These are phyloP conservation scores for Podaxis sp. DNA, from an alignment of 768 basidiomycete species.

Conservation along the genomic window DNA sequence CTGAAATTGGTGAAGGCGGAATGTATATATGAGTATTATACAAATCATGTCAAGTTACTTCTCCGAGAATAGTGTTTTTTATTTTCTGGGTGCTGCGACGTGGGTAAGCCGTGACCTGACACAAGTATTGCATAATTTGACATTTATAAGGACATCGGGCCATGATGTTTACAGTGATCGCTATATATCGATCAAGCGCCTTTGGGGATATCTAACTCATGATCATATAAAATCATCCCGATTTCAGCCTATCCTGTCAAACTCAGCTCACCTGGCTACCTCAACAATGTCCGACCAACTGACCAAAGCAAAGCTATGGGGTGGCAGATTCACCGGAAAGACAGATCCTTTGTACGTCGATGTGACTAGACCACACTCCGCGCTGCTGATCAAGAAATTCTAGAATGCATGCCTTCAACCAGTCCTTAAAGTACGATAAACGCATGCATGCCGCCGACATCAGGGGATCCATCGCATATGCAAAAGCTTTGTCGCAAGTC, in stretches of 20 bases:
- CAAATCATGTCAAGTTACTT: too few species aligned
- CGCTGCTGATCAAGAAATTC: slow-evolving; percentile 15
- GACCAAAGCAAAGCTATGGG: slow-evolving; percentile 78
- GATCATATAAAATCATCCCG: neutral
- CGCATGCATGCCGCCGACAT: slow-evolving; percentile 94
- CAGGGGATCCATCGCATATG: slow-evolving; percentile 92
- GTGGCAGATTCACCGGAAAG: slow-evolving; percentile 84
- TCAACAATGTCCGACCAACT: slow-evolving; percentile 37
- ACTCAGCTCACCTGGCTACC: neutral
- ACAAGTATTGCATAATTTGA: too few species aligned
- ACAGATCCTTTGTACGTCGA: slow-evolving; percentile 79
- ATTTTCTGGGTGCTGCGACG: too few species aligned
- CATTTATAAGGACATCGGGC: too few species aligned
- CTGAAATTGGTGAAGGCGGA: slow-evolving; percentile 45
- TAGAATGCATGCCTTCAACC: slow-evolving; percentile 98
- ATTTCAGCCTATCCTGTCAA: slow-evolving; percentile 1
- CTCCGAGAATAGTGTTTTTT: too few species aligned
- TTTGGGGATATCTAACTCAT: neutral
- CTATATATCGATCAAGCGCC: too few species aligned
- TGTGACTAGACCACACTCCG: slow-evolving; percentile 14
- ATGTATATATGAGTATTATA: slow-evolving; percentile 45
- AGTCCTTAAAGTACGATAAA: slow-evolving; percentile 92
- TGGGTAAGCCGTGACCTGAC: too few species aligned
- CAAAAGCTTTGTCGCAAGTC: slow-evolving; percentile 78
- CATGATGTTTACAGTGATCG: too few species aligned